Percentiles rank a stretch among this genome's conserved stretches.
Conservation (phyloP, 2,329 filamentous ascomycete genomes). For the Xylaria sp. region DNA sequence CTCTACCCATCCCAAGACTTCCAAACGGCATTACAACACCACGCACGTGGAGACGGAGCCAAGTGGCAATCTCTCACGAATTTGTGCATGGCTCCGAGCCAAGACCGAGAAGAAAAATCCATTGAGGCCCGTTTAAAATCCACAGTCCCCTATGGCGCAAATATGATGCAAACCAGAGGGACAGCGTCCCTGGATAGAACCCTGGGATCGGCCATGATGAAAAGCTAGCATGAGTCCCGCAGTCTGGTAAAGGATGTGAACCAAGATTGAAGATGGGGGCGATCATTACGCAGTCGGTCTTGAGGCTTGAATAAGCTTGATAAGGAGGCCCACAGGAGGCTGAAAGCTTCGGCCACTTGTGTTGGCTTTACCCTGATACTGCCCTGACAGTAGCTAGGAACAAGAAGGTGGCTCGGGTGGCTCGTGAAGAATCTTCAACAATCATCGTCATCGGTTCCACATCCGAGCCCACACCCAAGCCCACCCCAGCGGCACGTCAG, state of each 20-base stretch:
- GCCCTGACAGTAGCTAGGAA: slow-evolving; percentile 18
- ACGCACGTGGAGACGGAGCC: slow-evolving; percentile 19
- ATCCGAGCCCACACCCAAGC: slow-evolving; percentile 10
- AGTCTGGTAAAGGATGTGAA: slow-evolving; percentile 4
- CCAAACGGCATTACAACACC: slow-evolving; percentile 14
- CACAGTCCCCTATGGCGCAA: slow-evolving; percentile 25
- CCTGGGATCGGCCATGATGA: neutral
- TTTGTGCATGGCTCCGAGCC: slow-evolving; percentile 27
- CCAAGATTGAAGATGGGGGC: slow-evolving; percentile 21
- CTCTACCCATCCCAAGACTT: neutral
- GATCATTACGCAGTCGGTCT: slow-evolving; percentile 31
- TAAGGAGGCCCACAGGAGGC: slow-evolving; percentile 36
- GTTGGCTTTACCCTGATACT: neutral
- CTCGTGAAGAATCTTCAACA: slow-evolving; percentile 32
- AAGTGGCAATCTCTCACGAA: slow-evolving; percentile 23
- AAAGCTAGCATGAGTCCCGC: slow-evolving; percentile 3
- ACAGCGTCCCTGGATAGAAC: neutral
- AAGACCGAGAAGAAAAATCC: slow-evolving; percentile 25
- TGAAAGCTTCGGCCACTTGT: slow-evolving; percentile 28
- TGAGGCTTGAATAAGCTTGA: slow-evolving; percentile 23
- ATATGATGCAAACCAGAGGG: slow-evolving; percentile 15
- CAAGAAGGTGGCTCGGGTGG: slow-evolving; percentile 23
- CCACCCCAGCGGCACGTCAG: slow-evolving; percentile 27
- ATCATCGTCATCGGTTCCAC: slow-evolving; percentile 37
- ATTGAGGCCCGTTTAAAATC: slow-evolving; percentile 30